phyloP scores from a whole-genome alignment of 169 alveolate species.

The Theileria orientalis region DNA sequence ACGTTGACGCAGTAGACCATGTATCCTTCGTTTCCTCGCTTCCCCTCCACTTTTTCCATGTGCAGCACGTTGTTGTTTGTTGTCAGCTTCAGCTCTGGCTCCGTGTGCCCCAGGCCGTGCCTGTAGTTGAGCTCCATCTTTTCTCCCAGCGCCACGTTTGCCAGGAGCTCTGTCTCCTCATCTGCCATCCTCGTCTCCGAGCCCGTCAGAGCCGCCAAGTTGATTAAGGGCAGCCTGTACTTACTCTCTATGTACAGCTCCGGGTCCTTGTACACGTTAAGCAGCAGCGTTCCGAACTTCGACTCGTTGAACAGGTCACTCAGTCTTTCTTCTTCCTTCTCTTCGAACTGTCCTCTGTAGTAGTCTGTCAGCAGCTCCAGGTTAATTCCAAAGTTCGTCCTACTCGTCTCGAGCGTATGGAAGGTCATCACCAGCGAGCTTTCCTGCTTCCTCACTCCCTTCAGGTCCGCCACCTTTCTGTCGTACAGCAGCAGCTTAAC shows the following conservation, averaged over 20 bases:
- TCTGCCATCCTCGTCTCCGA: neutral
- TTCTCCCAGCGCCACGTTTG: constrained; percentile 1
- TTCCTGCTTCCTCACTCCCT: neutral
- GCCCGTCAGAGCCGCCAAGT: neutral
- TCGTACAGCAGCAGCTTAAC: neutral
- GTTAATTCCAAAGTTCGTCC: neutral
- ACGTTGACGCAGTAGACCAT: neutral
- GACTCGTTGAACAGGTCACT: neutral
- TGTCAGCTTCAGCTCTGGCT: neutral
- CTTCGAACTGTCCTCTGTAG: neutral
- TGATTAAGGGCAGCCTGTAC: neutral
- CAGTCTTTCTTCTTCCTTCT: neutral
- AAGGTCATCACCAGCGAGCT: neutral
- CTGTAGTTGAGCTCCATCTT: neutral
- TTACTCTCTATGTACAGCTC: neutral
- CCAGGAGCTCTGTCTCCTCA: neutral
- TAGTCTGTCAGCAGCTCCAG: neutral
- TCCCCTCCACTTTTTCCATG: neutral
- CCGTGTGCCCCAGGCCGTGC: neutral
- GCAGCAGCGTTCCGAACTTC: neutral
- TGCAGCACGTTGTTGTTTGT: neutral
- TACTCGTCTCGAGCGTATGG: neutral
- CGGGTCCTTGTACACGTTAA: constrained; percentile 11
- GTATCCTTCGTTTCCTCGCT: neutral
- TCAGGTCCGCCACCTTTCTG: neutral